Evolutionary conservation across 768 basidiomycete genomes (phyloP).

Genomic region (Rossbeevera mucosa): DNA sequence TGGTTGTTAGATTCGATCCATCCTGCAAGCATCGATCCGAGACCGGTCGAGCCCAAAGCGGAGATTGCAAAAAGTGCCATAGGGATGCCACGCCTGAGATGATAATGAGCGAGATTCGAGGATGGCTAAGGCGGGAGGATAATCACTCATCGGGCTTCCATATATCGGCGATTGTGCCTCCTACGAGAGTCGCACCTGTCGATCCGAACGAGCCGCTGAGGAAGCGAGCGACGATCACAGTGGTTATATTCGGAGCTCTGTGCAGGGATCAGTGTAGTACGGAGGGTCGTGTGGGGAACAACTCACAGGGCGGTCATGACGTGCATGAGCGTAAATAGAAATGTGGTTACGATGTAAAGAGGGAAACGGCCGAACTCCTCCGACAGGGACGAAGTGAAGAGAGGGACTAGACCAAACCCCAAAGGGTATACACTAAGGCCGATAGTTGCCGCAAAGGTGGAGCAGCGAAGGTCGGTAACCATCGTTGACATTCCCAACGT

Average conservation of each 20-base stretch:
- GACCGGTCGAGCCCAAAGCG: conserved; percentile 56
- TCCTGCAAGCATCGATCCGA: conserved; percentile 61
- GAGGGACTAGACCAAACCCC: conserved; percentile 59
- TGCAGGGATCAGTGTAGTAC: conserved; percentile 4
- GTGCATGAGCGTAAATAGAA: conserved; percentile 50
- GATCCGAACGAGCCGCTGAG: conserved; percentile 64
- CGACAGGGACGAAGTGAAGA: conserved; percentile 64
- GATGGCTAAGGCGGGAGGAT: neutral
- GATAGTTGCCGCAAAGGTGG: conserved; percentile 42
- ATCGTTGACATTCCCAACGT: conserved; percentile 55
- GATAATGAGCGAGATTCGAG: conserved; percentile 7
- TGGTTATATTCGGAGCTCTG: conserved; percentile 48
- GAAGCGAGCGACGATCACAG: conserved; percentile 63
- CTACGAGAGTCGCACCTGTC: conserved; percentile 68
- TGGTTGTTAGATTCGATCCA: conserved; percentile 59
- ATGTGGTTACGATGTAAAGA: conserved; percentile 48
- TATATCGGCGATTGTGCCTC: conserved; percentile 70
- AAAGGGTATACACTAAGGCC: conserved; percentile 52
- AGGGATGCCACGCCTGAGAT: conserved; percentile 62
- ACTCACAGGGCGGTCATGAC: conserved; percentile 35
- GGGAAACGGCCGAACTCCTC: conserved; percentile 69
- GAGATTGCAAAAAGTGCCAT: conserved; percentile 69
- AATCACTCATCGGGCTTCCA: conserved; percentile 59
- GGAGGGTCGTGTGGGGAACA: neutral
- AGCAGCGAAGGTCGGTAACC: conserved; percentile 43